Evolutionary conservation across 306 rosid genomes (phyloP).

Genomic region (Aeschynomene evenia): DNA sequence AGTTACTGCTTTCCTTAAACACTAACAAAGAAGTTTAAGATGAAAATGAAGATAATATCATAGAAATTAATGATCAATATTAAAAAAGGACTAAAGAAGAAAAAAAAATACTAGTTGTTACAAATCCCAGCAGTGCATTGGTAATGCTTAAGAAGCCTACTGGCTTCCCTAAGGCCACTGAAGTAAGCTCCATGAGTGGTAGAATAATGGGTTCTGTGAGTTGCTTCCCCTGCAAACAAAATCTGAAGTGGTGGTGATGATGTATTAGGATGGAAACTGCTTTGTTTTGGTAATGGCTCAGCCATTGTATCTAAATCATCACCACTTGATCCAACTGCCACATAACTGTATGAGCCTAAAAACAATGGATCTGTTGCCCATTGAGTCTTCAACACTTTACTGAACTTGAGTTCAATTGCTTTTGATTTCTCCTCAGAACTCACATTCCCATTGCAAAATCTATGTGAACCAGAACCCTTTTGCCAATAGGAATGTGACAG

Average conservation of each 20-base stretch:
- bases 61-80: slow-evolving; percentile 44
- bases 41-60: slow-evolving; percentile 54
- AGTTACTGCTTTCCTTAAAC: slow-evolving; percentile 43
- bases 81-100: background rate
- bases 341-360: slow-evolving; percentile 85
- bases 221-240: slow-evolving; percentile 97
- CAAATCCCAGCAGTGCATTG: slow-evolving; percentile 60
- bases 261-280: slow-evolving; percentile 24
- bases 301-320: slow-evolving; percentile 87
- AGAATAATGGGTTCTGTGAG: slow-evolving; percentile 96
- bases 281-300: slow-evolving; percentile 72
- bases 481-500: slow-evolving; percentile 33
- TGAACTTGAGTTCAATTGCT: slow-evolving; percentile 43
- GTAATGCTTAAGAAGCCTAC: slow-evolving; percentile 88
- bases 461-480: slow-evolving; percentile 31
- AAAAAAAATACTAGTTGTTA: slow-evolving; percentile 28
- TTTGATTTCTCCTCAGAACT: slow-evolving; percentile 29
- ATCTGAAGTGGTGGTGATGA: slow-evolving; percentile 65
- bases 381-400: slow-evolving; percentile 63
- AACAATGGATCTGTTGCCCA: slow-evolving; percentile 90
- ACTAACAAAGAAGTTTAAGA: slow-evolving; percentile 47
- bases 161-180: slow-evolving; percentile 98
- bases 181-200: slow-evolving; percentile 98
- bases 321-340: slow-evolving; percentile 91
- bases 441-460: slow-evolving; percentile 46